Evolutionary conservation across 139 green algal genomes (phyloP).

Genomic region (Chlamydomonas incerta): DNA sequence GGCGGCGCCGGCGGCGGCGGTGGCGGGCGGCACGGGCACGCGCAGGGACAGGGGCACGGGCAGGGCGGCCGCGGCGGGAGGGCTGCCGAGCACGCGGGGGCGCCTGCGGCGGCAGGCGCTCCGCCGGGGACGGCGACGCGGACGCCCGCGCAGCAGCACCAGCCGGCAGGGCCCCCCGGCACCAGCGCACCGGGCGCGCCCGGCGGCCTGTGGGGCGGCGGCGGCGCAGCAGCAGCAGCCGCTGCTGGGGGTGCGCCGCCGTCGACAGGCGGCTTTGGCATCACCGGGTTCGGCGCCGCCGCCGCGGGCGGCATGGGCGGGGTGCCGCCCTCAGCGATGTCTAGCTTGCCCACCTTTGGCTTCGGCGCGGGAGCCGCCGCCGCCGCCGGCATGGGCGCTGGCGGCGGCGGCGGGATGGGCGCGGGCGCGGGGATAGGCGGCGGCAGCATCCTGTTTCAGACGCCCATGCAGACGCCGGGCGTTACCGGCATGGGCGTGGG

Average conservation of each 20-base stretch:
- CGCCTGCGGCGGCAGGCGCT: too few species aligned
- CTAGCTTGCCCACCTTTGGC: background rate
- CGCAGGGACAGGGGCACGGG: too few species aligned
- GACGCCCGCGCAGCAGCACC: constrained; percentile 40
- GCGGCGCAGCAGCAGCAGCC: background rate
- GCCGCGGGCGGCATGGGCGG: background rate
- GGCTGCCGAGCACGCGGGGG: too few species aligned
- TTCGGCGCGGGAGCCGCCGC: background rate
- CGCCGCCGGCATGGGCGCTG: background rate
- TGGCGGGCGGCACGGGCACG: background rate
- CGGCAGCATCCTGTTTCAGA: background rate
- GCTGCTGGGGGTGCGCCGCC: background rate
- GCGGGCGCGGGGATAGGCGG: too few species aligned
- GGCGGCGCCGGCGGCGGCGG: background rate
- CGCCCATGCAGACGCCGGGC: constrained; percentile 8
- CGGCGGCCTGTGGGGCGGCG: background rate
- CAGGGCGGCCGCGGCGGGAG: too few species aligned
- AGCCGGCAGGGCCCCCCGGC: constrained; percentile 1
- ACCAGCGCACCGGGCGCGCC: background rate
- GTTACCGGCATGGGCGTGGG: background rate
- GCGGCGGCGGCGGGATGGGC: background rate
- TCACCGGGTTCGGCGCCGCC: constrained; percentile 3
- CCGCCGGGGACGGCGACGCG: background rate
- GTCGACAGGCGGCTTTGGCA: background rate
- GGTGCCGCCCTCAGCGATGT: too few species aligned